Base-by-base conservation (phyloP, 1,284 basidiomycete species). In the Psilocybe mexicana region DNA sequence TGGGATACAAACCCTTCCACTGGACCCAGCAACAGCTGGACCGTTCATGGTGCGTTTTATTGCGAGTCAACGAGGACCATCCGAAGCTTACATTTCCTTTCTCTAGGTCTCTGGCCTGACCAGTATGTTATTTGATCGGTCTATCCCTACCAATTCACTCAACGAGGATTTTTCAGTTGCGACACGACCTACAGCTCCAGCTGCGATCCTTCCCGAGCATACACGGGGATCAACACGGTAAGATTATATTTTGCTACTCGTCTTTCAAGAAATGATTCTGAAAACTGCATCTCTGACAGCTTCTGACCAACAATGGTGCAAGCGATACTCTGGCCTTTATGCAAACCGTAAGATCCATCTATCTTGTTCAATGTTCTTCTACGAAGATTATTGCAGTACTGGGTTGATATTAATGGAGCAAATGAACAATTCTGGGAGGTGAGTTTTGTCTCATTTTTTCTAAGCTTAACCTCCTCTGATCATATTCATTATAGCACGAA, bases 351-450 rank as follows among this genome's bases (percentile, higher is more conserved):
- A 28, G 69, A 61, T 4, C 26, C 14, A 23, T 35, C 10, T 7
- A 23, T 28, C 36, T 12, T 52, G 8, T 33, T 24, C 30, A 33
- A 33, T 33, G 30, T 36, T 30, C 28, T 35, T 14, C 23, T 51
- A 30, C 26, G 1, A 14, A 30, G 40, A 14, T 24, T 23, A 30
- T 38, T 35, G 0, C 56, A 84, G 83, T 83, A 77, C 66, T 90
- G 88, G 88, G 75, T 86, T 24, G 82, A 88, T 65, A 81, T 79
- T 56, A 77, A 82, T 61, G 88, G 86, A 6, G 65, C 78, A 24
- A 82, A 83, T 62, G 84, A 90, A 65, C 68, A 77, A 47, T 85
- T 91, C 67, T 91, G 88, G 88, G 81, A 86, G 79, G 87, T 87
- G 61, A 35, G 81, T 61, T 24, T 14, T n/a, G 18, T 30, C 6